Evolutionary conservation across 495 filamentous ascomycete species (phyloP).

Genomic region (Tricharina praecox): DNA sequence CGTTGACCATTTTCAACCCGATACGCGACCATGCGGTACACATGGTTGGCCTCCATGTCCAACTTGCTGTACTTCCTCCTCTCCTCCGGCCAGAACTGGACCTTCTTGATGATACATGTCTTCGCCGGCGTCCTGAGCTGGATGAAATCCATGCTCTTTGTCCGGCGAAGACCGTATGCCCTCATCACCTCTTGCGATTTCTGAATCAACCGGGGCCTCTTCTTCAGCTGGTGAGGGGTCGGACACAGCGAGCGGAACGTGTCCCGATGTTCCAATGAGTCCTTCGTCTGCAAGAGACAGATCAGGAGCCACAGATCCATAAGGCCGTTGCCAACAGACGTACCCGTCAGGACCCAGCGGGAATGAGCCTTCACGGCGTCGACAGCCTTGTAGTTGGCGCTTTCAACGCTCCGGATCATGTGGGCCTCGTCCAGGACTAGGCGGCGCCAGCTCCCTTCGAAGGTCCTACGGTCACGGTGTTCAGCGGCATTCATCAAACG

Average conservation of each 20-base stretch:
- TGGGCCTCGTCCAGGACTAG: slow-evolving; percentile 83
- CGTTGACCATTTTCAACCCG: slow-evolving; percentile 29
- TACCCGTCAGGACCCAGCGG: slow-evolving; percentile 71
- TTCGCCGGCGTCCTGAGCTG: slow-evolving; percentile 65
- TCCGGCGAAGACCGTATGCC: slow-evolving; percentile 66
- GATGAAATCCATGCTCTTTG: slow-evolving; percentile 81
- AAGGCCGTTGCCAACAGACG: slow-evolving; percentile 46
- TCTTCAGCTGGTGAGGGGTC: slow-evolving; percentile 47
- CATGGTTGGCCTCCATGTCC: slow-evolving; percentile 58
- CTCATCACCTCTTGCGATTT: slow-evolving; percentile 63
- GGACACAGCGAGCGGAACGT: slow-evolving; percentile 59
- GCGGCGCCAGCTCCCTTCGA: slow-evolving; percentile 58
- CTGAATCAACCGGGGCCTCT: slow-evolving; percentile 39
- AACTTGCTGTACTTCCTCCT: slow-evolving; percentile 65
- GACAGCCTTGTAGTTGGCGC: slow-evolving; percentile 54
- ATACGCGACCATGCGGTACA: slow-evolving; percentile 45
- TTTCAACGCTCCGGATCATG: slow-evolving; percentile 58
- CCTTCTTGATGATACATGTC: slow-evolving; percentile 61
- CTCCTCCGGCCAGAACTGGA: slow-evolving; percentile 62
- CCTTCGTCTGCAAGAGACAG: slow-evolving; percentile 59
- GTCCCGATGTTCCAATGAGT: too few species aligned
- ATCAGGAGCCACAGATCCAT: slow-evolving; percentile 71
- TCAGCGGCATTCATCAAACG: too few species aligned
- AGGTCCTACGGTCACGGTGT: too few species aligned
- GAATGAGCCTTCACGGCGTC: slow-evolving; percentile 49